Evolutionary conservation across 2,329 filamentous ascomycete species (phyloP).

Genomic region (Claviceps purpurea): DNA sequence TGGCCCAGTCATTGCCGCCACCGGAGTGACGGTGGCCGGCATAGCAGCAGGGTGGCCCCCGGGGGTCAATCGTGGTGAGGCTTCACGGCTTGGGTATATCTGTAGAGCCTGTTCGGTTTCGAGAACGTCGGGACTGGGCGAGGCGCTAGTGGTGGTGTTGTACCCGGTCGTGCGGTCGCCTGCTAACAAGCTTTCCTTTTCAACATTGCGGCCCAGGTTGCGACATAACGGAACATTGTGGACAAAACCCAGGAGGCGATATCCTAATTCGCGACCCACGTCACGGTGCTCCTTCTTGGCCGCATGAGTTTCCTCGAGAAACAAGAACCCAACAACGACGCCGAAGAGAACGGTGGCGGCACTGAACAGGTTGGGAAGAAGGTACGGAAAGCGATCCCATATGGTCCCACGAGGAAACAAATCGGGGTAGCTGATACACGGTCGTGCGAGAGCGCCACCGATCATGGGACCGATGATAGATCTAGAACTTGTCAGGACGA

Average conservation of each 20-base stretch:
- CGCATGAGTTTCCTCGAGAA: conserved; percentile 87
- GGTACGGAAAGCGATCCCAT: conserved; percentile 78
- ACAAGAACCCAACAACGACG: conserved; percentile 66
- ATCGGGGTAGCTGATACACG: conserved; percentile 67
- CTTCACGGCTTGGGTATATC: conserved; percentile 51
- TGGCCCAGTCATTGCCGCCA: background rate
- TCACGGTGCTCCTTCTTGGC: conserved; percentile 68
- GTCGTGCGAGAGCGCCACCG: conserved; percentile 78
- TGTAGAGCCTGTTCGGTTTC: conserved; percentile 46
- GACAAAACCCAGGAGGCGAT: conserved; percentile 46
- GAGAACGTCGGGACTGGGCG: background rate
- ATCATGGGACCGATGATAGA: conserved; percentile 88
- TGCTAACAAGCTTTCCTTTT: conserved; percentile 51
- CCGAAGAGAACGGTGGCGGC: conserved; percentile 64
- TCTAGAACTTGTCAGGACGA: conserved; percentile 25
- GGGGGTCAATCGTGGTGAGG: conserved; percentile 33
- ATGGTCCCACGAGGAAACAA: conserved; percentile 61
- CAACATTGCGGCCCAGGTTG: conserved; percentile 27
- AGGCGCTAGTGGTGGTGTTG: conserved; percentile 25
- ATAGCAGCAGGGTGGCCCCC: conserved; percentile 12
- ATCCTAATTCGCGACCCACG: conserved; percentile 61
- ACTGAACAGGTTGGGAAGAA: conserved; percentile 86
- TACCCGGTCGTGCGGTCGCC: conserved; percentile 53
- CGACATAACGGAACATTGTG: conserved; percentile 18
- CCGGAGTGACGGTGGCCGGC: background rate